Evolutionary conservation across 352 stramenopile species (phyloP).

Genomic region (Pythium diclinum): DNA sequence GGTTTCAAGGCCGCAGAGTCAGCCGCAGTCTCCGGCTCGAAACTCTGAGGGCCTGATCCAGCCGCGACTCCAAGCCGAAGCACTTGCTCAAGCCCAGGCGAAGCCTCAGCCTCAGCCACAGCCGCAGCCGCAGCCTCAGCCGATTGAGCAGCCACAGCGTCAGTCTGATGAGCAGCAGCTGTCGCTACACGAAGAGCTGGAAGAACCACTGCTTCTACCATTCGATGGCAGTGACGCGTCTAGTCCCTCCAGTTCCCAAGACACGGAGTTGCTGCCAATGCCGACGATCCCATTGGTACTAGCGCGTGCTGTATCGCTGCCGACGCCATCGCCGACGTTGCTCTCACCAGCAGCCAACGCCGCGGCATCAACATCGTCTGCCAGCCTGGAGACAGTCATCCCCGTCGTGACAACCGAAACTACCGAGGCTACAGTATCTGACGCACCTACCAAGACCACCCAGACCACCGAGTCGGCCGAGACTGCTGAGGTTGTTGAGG

Average conservation of each 20-base stretch:
- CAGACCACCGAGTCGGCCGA: too few species aligned
- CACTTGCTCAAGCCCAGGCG: background rate
- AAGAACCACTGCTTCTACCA: background rate
- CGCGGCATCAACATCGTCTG: background rate
- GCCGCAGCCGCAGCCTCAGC: too few species aligned
- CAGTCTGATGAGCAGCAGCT: background rate
- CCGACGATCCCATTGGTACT: background rate
- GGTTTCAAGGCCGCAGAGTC: background rate
- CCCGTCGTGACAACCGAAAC: too few species aligned
- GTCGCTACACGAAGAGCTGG: background rate
- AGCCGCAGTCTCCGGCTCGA: background rate
- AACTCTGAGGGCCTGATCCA: too few species aligned
- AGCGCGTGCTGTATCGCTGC: background rate
- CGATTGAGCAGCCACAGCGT: too few species aligned
- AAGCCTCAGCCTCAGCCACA: background rate
- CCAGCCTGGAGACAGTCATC: too few species aligned
- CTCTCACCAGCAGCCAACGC: conserved; percentile 20
- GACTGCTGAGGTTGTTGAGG: too few species aligned
- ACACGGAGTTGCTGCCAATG: background rate
- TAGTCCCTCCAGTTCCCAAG: background rate
- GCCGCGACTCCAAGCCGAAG: too few species aligned
- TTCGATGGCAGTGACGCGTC: background rate
- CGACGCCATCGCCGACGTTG: conserved; percentile 20
- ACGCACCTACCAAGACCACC: too few species aligned
- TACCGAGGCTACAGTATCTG: too few species aligned